Base-by-base conservation (phyloP, 2,329 filamentous ascomycete genomes). In the Alternaria ethzedia region DNA sequence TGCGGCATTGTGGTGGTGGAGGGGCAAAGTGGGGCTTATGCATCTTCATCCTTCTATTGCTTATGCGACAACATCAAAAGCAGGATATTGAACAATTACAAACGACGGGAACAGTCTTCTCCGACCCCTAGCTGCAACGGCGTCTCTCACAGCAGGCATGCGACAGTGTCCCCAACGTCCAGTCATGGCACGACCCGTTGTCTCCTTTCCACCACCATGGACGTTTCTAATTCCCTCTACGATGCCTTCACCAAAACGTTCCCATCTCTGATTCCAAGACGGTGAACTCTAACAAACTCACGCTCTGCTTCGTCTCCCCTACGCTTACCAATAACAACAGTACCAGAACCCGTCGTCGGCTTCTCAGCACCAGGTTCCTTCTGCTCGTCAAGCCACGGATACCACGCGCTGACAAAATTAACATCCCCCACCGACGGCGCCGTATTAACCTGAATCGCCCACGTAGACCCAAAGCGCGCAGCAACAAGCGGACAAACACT, bases 401-500 rank as follows among this genome's bases (percentile, higher is more conserved):
- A 59, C 45, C 49, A 54, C 47, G 20, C 52, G 25, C 21, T 59
- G 9, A 59, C 57, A 25, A 59, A 59, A 17, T 15, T 32, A 10
- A 54, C 49, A 45, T 59, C 47, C 3, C 57, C 49, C n/a, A 12
- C 25, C n/a, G 57, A 59, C 20, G 57, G 57, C 26, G 20, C 15
- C 7, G n/a, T 15, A 3, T 46, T 25, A 23, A 46, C 13, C 7
- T 21, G 12, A n/a, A 46, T 46, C 3, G 44, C 20, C 44, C 44
- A 46, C 7, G 44, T 25, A 2, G 44, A 23, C 23, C 44, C 44
- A 46, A 46, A 46, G 44, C 44, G 21, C 44, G 44, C 44, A 9
- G 26, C 20, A 9, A 58, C 54, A 23, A 58, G 21, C 5, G 30
- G 32, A 52, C 52, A 57, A 13, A 13, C 41, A 26, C 36, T 43